These are phyloP conservation scores for Cucurbita ficifolia DNA, from an alignment of 306 rosid species.

Conservation along the genomic window DNA sequence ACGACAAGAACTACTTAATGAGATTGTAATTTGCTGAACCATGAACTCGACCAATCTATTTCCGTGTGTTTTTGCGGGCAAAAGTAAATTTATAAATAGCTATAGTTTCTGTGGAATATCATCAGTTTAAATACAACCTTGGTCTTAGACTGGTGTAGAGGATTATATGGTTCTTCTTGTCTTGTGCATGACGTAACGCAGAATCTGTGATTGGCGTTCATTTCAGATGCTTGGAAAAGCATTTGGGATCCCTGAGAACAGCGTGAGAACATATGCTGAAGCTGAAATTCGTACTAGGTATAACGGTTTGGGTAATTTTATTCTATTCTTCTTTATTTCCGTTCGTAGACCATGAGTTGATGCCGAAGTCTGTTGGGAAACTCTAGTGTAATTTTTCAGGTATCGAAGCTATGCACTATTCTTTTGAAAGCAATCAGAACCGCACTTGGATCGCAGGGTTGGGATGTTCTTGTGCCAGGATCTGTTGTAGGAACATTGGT, in stretches of 20 bases:
- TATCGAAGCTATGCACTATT: constrained; percentile 77
- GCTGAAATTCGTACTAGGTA: constrained; percentile 98
- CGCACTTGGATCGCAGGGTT: constrained; percentile 76
- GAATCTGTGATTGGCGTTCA: neutral
- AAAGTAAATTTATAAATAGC: neutral
- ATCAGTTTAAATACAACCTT: neutral
- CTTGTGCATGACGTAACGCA: neutral
- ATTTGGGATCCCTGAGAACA: constrained; percentile 78
- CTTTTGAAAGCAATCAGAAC: constrained; percentile 78
- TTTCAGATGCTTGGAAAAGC: constrained; percentile 78
- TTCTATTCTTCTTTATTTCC: constrained; percentile 1
- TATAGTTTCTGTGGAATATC: neutral
- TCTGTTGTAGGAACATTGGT: constrained; percentile 61
- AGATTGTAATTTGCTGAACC: neutral
- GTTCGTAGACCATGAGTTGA: neutral
- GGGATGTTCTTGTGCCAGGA: constrained; percentile 98
- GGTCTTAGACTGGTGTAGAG: neutral
- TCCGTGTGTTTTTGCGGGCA: neutral
- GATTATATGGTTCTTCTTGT: neutral
- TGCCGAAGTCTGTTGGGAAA: constrained; percentile 17
- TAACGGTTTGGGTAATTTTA: constrained; percentile 3
- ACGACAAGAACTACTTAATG: neutral
- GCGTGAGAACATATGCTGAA: constrained; percentile 74
- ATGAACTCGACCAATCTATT: neutral
- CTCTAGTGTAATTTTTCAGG: constrained; percentile 85